Base-by-base conservation (phyloP, 495 filamentous ascomycete species). In the Aspergillus affinis region DNA sequence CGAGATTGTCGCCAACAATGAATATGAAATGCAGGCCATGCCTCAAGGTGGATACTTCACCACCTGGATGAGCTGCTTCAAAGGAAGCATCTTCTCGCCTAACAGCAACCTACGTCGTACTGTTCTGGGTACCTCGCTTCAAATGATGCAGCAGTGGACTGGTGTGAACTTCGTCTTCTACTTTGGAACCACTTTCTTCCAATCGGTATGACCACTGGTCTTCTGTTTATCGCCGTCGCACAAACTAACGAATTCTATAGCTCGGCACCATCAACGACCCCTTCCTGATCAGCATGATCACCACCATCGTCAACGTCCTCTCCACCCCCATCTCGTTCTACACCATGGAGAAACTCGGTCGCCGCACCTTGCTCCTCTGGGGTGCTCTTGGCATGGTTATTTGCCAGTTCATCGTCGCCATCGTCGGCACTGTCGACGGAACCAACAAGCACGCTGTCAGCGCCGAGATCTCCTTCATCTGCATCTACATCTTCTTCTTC, bases 161-260 rank as follows among this genome's bases (percentile, higher is more conserved):
- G 90, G 90, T 78, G 86, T 95, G 76, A 94, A 95, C 82, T 93
- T 94, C 79, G 87, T 95, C 77, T 93, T 95, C 84, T 96, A 93
- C 81, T 94, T 89, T 73, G 87, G 87, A 48, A 91, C 89, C 27
- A 83, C 86, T 53, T 93, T 93, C 84, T 89, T 94, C 77, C 74
- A 84, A n/a, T 63, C 61, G 48, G 65, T 68, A 61, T 17, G 62
- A 57, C 21, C 32, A 15, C 32, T 19, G 26, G 0, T 6, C n/a
- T 30, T 12, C 13, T 7, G 6, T 41, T 4, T 26, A 4, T 21
- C 6, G 12, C 23, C 7, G 4, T 48, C 21, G 45, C 20, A 6
- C 9, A 30, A 20, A 19, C 27, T 48, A 49, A 32, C 20, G 47
- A 29, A 0, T 26, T 0, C 17, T 6, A 21, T 48, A 80, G 72